Evolutionary conservation across 2,329 filamentous ascomycete genomes (phyloP).

Genomic region (Didymella keratinophila): DNA sequence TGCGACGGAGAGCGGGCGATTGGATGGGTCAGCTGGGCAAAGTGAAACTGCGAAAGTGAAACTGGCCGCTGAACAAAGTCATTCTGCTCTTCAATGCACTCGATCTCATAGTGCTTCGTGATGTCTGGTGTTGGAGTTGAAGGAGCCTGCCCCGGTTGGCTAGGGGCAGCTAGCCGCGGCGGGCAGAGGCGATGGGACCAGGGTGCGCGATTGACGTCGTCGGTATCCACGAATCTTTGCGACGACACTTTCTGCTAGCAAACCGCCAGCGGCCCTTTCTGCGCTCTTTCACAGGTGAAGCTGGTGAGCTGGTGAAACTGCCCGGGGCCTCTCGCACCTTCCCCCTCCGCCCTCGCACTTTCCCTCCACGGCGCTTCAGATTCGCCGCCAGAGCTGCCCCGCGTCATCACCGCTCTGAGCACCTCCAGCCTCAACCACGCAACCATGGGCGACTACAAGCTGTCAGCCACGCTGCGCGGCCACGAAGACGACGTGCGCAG

Average conservation of each 20-base stretch:
- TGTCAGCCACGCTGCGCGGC: slow-evolving; percentile 86
- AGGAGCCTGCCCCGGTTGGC: slow-evolving; percentile 2
- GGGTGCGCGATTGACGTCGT: slow-evolving; percentile 18
- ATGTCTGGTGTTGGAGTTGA: slow-evolving; percentile 7
- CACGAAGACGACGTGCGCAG: slow-evolving; percentile 96
- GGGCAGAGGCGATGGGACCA: slow-evolving; percentile 9
- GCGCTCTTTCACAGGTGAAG: slow-evolving; percentile 6
- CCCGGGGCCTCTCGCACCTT: slow-evolving; percentile 16
- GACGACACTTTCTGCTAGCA: slow-evolving; percentile 11
- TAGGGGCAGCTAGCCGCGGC: slow-evolving; percentile 6
- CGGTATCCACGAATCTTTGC: slow-evolving; percentile 10
- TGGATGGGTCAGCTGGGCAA: slow-evolving; percentile 7
- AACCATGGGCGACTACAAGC: slow-evolving; percentile 83
- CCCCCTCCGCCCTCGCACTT: slow-evolving; percentile 19
- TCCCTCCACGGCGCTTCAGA: slow-evolving; percentile 18
- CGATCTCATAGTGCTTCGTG: slow-evolving; percentile 16
- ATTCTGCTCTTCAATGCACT: slow-evolving; percentile 7
- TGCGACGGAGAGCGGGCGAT: neutral
- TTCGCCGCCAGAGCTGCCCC: slow-evolving; percentile 33
- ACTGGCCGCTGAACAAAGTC: slow-evolving; percentile 1
- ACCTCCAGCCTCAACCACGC: slow-evolving; percentile 23
- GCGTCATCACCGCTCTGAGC: slow-evolving; percentile 19
- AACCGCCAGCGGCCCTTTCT: slow-evolving; percentile 5
- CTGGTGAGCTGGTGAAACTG: slow-evolving; percentile 16
- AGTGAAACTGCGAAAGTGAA: slow-evolving; percentile 1